These are phyloP conservation scores for Pestalotiopsis sp. DNA, from an alignment of 2,329 filamentous ascomycete species.

Conservation along the genomic window DNA sequence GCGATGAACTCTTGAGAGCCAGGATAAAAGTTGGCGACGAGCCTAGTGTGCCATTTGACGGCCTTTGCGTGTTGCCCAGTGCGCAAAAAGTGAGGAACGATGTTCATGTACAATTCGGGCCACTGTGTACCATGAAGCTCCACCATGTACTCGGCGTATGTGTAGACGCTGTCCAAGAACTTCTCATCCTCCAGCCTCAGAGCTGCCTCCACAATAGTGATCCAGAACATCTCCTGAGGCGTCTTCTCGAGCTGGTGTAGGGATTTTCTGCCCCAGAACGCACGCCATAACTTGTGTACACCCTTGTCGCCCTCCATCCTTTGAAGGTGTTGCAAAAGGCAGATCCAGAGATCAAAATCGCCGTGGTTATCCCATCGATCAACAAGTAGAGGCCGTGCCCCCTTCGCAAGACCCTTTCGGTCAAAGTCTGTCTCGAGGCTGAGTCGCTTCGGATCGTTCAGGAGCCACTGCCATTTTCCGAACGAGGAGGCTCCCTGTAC, in stretches of 20 bases:
- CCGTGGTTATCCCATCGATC: slow-evolving; percentile 27
- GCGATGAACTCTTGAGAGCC: slow-evolving; percentile 41
- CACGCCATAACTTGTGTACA: slow-evolving; percentile 30
- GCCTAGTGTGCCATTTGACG: slow-evolving; percentile 49
- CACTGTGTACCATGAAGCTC: slow-evolving; percentile 41
- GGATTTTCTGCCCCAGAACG: slow-evolving; percentile 33
- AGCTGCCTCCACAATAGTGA: slow-evolving; percentile 34
- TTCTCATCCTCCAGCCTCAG: slow-evolving; percentile 29
- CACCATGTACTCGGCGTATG: slow-evolving; percentile 47
- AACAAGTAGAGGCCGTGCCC: slow-evolving; percentile 23
- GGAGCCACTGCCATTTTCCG: slow-evolving; percentile 27
- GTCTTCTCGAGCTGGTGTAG: slow-evolving; percentile 27
- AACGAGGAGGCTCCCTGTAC: slow-evolving; percentile 25
- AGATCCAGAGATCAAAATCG: slow-evolving; percentile 32
- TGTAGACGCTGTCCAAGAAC: slow-evolving; percentile 36
- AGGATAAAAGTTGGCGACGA: slow-evolving; percentile 46
- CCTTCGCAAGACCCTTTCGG: slow-evolving; percentile 26
- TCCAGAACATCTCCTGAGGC: slow-evolving; percentile 30
- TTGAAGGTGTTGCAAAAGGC: slow-evolving; percentile 32
- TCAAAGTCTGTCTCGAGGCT: slow-evolving; percentile 33
- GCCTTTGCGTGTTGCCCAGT: slow-evolving; percentile 39
- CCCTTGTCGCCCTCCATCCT: slow-evolving; percentile 31
- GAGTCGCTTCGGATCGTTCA: slow-evolving; percentile 27
- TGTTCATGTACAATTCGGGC: slow-evolving; percentile 53
- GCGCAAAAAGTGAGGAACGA: slow-evolving; percentile 45